Conservation (phyloP, 2,329 filamentous ascomycete species). For the Calonectria pteridis region DNA sequence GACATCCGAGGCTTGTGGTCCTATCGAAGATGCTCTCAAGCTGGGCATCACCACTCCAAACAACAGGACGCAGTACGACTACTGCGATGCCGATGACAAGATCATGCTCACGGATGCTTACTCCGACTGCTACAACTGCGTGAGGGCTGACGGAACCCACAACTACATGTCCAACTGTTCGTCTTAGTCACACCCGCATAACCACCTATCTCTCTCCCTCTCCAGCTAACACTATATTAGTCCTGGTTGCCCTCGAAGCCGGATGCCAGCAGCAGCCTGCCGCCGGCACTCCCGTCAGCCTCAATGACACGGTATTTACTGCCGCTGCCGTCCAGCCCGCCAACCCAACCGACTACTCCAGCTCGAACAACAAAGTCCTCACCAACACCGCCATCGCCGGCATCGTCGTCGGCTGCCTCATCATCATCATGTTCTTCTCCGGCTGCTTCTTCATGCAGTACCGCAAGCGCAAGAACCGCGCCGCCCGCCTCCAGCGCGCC, state of each 20-base stretch:
- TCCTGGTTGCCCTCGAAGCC: slow-evolving; percentile 63
- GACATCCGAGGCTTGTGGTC: slow-evolving; percentile 64
- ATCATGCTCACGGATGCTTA: slow-evolving; percentile 50
- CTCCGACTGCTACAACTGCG: slow-evolving; percentile 59
- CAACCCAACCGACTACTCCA: slow-evolving; percentile 46
- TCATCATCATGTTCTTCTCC: slow-evolving; percentile 52
- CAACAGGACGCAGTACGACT: slow-evolving; percentile 55
- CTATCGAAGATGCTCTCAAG: slow-evolving; percentile 56
- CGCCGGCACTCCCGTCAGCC: slow-evolving; percentile 50
- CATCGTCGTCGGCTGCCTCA: slow-evolving; percentile 56
- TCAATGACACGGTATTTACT: slow-evolving; percentile 62
- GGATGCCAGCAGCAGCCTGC: slow-evolving; percentile 63
- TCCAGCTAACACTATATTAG: slow-evolving; percentile 45
- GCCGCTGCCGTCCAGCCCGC: slow-evolving; percentile 47
- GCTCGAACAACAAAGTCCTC: slow-evolving; percentile 37
- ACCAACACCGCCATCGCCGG: slow-evolving; percentile 58
- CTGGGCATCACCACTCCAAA: slow-evolving; percentile 53
- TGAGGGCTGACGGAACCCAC: slow-evolving; percentile 56
- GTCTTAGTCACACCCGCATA: slow-evolving; percentile 28
- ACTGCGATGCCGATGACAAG: slow-evolving; percentile 58
- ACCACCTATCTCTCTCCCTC: neutral
- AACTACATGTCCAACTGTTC: slow-evolving; percentile 64
- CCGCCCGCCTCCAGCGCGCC: slow-evolving; percentile 20
- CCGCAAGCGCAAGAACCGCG: slow-evolving; percentile 58
- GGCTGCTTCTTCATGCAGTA: slow-evolving; percentile 59